Evolutionary conservation across 2,329 filamentous ascomycete genomes (phyloP).

Genomic region (Sclerotinia subarctica): DNA sequence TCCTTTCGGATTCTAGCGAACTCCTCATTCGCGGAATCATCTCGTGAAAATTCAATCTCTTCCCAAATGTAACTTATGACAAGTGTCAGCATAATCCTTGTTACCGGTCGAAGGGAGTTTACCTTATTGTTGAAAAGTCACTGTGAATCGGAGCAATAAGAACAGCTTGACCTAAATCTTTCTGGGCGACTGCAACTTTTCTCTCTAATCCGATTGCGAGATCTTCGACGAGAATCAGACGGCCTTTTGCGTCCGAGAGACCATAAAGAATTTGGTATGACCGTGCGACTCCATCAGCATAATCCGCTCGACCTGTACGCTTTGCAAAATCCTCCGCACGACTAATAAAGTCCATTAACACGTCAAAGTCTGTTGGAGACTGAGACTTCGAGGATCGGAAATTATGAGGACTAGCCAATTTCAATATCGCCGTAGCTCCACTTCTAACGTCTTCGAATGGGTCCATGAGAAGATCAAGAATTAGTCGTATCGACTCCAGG

Average conservation of each 20-base stretch:
- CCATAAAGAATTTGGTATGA: slow-evolving; percentile 67
- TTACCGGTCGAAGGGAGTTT: slow-evolving; percentile 27
- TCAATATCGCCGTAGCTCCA: slow-evolving; percentile 50
- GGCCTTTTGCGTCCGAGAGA: slow-evolving; percentile 47
- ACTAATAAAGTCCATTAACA: slow-evolving; percentile 48
- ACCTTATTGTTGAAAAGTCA: slow-evolving; percentile 64
- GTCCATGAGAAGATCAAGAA: slow-evolving; percentile 80
- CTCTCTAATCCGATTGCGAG: slow-evolving; percentile 61
- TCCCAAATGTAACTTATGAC: slow-evolving; percentile 33
- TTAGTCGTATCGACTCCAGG: slow-evolving; percentile 53
- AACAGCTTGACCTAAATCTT: slow-evolving; percentile 64
- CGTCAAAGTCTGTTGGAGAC: not conserved
- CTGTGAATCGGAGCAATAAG: slow-evolving; percentile 66
- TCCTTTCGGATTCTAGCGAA: slow-evolving; percentile 1
- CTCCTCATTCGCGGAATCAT: slow-evolving; percentile 15
- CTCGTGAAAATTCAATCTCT: slow-evolving; percentile 22
- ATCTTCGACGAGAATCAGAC: slow-evolving; percentile 51
- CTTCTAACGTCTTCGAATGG: slow-evolving; percentile 89
- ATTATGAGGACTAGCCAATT: slow-evolving; percentile 45
- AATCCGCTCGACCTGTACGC: slow-evolving; percentile 78
- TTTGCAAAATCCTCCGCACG: slow-evolving; percentile 59
- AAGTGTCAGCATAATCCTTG: slow-evolving; percentile 13
- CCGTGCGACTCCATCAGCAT: slow-evolving; percentile 86
- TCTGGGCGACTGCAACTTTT: slow-evolving; percentile 61
- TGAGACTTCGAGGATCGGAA: slow-evolving; percentile 20